Evolutionary conservation across 1,284 basidiomycete genomes (phyloP), one percentile per base, ranked within the genome.

Genomic region (Lentinus polychrous): DNA sequence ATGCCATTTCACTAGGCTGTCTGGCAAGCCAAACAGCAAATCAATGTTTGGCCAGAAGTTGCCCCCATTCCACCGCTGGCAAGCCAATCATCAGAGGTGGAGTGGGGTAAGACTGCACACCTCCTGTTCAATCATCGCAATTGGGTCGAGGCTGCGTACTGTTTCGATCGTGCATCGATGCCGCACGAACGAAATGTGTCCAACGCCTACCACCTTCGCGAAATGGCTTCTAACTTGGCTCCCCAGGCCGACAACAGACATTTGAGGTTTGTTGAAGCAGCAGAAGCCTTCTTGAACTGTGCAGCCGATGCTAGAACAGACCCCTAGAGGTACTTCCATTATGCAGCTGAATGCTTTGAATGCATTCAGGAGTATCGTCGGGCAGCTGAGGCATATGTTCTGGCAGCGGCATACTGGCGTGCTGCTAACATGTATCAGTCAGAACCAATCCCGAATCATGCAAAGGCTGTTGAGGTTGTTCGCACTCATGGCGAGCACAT

Each of bases 101-200:
- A 82, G 57, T 86, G 84, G 83, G 73, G 66, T 10, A 64, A 61
- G 7, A 71, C 67, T 15, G 82, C 76, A 2, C 64, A 60, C 2
- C 62, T 67, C 1, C 60, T 86, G 4, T 85, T 86, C 58, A 60
- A 70, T 3, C 69, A 76, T 36, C 70, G 73, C 45, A 70, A 69
- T n/a, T 88, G 78, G 52, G 55, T 63, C 0, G 76, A 83, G 52
- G 83, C 86, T 0, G 77, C 72, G 61, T 71, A 78, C 47, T 81
- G 79, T 49, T 88, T 76, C 50, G 68, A 75, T 42, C 71, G 76
- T 18, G 84, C 84, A 2, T 61, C 54, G 1, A 59, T 69, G 20
- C 61, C 54, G 0, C 67, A 69, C 10, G 71, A 80, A 56, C 70
- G 62, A 1, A 66, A 61, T 1, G 69, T 84, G 7, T 68, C 74